Conservation (phyloP, 2,329 filamentous ascomycete species). For the Alternaria ventricosa region DNA sequence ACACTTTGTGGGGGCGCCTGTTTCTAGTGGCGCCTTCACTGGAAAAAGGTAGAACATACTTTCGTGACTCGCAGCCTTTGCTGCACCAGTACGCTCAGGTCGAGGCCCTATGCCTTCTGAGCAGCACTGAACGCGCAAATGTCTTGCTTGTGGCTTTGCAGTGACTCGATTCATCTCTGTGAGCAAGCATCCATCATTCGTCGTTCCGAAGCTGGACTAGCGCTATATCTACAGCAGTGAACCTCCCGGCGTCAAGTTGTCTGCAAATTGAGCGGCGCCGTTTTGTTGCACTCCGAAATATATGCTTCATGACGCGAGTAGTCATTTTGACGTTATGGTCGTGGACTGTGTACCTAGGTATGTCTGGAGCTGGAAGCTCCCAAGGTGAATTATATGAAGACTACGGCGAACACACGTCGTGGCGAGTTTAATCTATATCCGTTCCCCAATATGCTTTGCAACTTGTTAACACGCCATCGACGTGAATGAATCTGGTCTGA, state of each 20-base stretch:
- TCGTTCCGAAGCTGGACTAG: background rate
- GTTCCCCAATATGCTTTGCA: background rate
- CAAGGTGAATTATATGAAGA: background rate
- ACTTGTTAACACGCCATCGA: background rate
- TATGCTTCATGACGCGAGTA: background rate
- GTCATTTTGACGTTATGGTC: background rate
- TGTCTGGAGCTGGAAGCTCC: no score
- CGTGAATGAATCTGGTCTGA: background rate
- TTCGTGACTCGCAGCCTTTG: background rate
- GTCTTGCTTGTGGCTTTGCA: background rate
- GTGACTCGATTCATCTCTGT: background rate
- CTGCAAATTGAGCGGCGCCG: background rate
- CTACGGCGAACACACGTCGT: fast-evolving
- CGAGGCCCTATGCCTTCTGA: background rate
- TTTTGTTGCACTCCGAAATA: background rate
- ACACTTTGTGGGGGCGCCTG: slow-evolving; percentile 49
- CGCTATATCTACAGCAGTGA: background rate
- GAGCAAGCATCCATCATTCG: background rate
- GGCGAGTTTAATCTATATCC: background rate
- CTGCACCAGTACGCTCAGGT: background rate
- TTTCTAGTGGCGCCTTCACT: slow-evolving; percentile 46
- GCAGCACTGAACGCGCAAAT: background rate
- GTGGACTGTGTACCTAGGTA: background rate
- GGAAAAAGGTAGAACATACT: slow-evolving; percentile 63
- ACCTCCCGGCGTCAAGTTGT: background rate